Conservation (phyloP, 2,329 filamentous ascomycete genomes). For the Periglandula ipomoeae region DNA sequence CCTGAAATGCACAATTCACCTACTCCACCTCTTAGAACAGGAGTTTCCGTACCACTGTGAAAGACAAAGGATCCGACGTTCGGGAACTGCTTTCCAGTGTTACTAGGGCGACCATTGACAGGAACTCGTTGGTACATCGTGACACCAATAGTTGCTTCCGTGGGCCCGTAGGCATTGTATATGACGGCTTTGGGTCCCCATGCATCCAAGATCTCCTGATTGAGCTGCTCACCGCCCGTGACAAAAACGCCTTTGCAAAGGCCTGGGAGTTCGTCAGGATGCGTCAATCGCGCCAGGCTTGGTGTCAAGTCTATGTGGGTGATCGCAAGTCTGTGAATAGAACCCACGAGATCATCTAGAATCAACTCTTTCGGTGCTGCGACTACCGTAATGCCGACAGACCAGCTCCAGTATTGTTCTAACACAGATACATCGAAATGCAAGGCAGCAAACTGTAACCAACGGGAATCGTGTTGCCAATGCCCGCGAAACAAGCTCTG, state of each 20-base stretch:
- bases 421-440: conserved; percentile 92
- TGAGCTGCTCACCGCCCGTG: conserved; percentile 80
- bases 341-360: conserved; percentile 68
- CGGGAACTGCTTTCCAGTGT: conserved; percentile 78
- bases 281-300: conserved; percentile 69
- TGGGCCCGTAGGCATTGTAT: conserved; percentile 89
- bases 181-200: conserved; percentile 78
- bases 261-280: conserved; percentile 71
- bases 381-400: conserved; percentile 75
- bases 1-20: conserved; percentile 87
- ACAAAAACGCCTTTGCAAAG: conserved; percentile 83
- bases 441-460: conserved; percentile 88
- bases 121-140: conserved; percentile 84
- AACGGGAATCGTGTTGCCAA: conserved; percentile 66
- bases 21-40: conserved; percentile 68
- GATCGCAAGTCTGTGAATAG: conserved; percentile 63
- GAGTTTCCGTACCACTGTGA: conserved; percentile 55
- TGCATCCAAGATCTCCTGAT: conserved; percentile 76
- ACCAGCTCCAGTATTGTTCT: conserved; percentile 95
- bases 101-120: conserved; percentile 67
- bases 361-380: conserved; percentile 76
- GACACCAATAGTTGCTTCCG: conserved; percentile 85
- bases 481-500: conserved; percentile 65
- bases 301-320: conserved; percentile 91
- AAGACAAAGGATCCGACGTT: conserved; percentile 84